Conservation (phyloP, 73 alveolate species). For the Breviolum minutum region DNA sequence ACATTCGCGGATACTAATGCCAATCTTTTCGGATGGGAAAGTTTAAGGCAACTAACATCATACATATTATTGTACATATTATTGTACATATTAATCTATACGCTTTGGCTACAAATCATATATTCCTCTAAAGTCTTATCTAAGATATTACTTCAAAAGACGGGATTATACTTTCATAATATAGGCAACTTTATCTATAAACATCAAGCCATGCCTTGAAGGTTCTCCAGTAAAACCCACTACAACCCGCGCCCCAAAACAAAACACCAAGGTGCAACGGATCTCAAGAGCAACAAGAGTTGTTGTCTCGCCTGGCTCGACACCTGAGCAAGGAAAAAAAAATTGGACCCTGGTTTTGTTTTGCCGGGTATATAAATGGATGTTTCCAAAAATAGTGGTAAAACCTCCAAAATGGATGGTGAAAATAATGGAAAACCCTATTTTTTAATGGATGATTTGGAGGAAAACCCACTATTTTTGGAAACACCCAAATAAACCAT, state of each 20-base stretch:
- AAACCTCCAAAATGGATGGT: too few species aligned
- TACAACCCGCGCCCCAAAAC: not conserved
- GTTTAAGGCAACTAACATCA: too few species aligned
- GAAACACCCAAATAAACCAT: too few species aligned
- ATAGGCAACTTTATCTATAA: not conserved
- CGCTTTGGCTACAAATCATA: not conserved
- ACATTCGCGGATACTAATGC: too few species aligned
- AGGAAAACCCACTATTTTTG: not conserved
- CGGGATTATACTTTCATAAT: not conserved
- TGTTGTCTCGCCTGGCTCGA: constrained; percentile 18
- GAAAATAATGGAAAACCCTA: not conserved
- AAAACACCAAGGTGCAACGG: not conserved
- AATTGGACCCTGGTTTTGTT: not conserved
- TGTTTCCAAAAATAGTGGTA: too few species aligned
- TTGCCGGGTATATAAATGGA: not conserved
- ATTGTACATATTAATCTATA: not conserved
- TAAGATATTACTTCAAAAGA: too few species aligned
- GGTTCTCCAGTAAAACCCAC: not conserved
- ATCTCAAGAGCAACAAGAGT: constrained; percentile 39
- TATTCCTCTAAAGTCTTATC: not conserved
- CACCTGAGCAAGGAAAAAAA: not conserved
- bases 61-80: not conserved
- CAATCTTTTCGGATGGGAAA: too few species aligned
- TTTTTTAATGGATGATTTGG: too few species aligned
- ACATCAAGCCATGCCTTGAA: not conserved